These are phyloP conservation scores for Boletus reticulatus DNA, from an alignment of 768 basidiomycete species.

Conservation along the genomic window DNA sequence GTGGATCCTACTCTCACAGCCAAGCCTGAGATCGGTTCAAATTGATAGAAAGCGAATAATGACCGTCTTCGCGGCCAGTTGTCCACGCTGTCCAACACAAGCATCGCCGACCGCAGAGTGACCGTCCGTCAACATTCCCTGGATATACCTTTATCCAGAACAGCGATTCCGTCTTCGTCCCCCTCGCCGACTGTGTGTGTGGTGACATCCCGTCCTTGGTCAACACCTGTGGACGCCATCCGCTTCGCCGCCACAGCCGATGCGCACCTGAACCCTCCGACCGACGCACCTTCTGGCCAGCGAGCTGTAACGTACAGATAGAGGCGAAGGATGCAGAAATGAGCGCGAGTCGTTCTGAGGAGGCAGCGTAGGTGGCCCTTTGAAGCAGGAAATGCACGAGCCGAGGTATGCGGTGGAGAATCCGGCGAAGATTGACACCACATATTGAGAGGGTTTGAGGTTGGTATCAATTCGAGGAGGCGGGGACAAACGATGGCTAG, in stretches of 20 bases:
- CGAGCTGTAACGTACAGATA: constrained; percentile 94
- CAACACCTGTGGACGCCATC: constrained; percentile 82
- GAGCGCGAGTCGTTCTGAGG: constrained; percentile 48
- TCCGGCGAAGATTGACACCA: constrained; percentile 70
- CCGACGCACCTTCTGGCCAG: constrained; percentile 72
- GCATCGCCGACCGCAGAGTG: constrained; percentile 79
- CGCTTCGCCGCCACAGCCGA: no score
- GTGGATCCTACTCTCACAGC: no score
- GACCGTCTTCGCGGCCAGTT: no score
- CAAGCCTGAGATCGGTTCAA: no score
- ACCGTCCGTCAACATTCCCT: constrained; percentile 75
- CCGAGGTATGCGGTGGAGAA: constrained; percentile 76
- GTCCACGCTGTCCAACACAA: constrained; percentile 63
- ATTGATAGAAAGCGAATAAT: no score
- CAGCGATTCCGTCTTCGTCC: constrained; percentile 88
- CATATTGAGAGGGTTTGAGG: no score
- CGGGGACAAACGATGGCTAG: no score
- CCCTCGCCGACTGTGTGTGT: constrained; percentile 83
- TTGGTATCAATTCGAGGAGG: no score
- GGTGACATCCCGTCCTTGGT: constrained; percentile 84
- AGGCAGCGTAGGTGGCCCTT: constrained; percentile 35
- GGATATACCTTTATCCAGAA: constrained; percentile 97
- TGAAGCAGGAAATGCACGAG: no score
- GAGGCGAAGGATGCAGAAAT: constrained; percentile 85
- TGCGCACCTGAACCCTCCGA: constrained; percentile 57